Evolutionary conservation across 2,329 filamentous ascomycete genomes (phyloP), one percentile per base, ranked within the genome.

Genomic region (Colletotrichum chlorophyti): DNA sequence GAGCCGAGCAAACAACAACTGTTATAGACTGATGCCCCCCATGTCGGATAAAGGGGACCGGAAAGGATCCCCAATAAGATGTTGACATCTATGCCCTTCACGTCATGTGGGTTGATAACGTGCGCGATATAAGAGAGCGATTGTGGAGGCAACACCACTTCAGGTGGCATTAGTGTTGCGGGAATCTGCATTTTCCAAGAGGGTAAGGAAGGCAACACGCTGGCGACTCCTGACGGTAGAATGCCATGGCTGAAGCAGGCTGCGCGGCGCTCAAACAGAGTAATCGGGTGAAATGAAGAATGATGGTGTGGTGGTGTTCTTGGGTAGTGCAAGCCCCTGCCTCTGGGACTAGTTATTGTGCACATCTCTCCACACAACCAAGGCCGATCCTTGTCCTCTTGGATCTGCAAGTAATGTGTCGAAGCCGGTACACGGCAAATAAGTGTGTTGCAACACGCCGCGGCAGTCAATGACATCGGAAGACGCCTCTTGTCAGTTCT

Each of bases 121-220:
- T 34, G 31, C 46, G 48, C 15, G 53, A 31, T 29, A 34, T 34
- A n/a, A n/a, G 19, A 46, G 24, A 15, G 32, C 24, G 34, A 47
- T 47, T 27, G 11, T 4, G 37, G 29, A 26, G 37, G 38, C 43
- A 47, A 43, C 32, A 40, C 45, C 35, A 24, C 32, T n/a, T n/a
- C n/a, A 42, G 38, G 35, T 27, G 40, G 26, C 43, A 17, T 52
- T 26, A 14, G 40, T 42, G 41, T 23, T 48, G 41, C 41, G 40
- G 42, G 15, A 58, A 58, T 37, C 47, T 48, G 58, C 53, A 53
- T 58, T 47, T 50, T 42, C 53, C n/a, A n/a, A n/a, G n/a, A n/a
- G n/a, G n/a, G n/a, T n/a, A n/a, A n/a, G n/a, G n/a, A n/a, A n/a
- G n/a, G n/a, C n/a, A n/a, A n/a, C n/a, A n/a, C n/a, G n/a, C n/a